These are phyloP conservation scores for Ustilago shanxiensis DNA, from an alignment of 1,284 basidiomycete species.

Conservation along the genomic window DNA sequence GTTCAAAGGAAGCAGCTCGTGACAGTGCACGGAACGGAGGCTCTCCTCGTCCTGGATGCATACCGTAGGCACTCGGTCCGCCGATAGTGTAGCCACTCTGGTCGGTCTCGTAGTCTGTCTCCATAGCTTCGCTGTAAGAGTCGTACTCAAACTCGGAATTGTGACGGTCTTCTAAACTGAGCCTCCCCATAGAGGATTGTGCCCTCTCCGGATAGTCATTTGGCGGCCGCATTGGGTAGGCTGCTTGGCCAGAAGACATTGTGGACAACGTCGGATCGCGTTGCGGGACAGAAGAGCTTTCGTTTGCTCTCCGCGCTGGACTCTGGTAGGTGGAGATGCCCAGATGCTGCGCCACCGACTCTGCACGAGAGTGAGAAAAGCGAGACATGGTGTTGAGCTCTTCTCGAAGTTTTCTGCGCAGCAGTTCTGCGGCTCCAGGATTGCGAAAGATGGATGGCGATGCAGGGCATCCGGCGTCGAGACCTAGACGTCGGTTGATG, in stretches of 20 bases:
- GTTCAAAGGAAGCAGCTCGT: conserved; percentile 35
- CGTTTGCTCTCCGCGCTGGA: conserved; percentile 1
- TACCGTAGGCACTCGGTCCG: background rate
- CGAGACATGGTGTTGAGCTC: conserved; percentile 39
- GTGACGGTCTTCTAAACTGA: conserved; percentile 26
- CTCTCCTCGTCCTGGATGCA: background rate
- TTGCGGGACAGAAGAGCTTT: background rate
- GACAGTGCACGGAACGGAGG: conserved; percentile 16
- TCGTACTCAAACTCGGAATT: background rate
- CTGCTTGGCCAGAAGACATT: conserved; percentile 23
- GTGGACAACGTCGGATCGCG: background rate
- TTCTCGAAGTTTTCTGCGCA: conserved; percentile 23
- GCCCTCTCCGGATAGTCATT: conserved; percentile 9
- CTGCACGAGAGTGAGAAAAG: conserved; percentile 40
- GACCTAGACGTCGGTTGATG: conserved; percentile 43
- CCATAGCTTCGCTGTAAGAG: background rate
- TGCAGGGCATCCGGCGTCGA: conserved; percentile 15
- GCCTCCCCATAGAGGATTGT: conserved; percentile 15
- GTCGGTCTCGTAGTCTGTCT: conserved; percentile 4
- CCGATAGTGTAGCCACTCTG: background rate
- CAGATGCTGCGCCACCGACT: conserved; percentile 29
- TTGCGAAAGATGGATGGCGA: conserved; percentile 32
- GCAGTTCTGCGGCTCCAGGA: conserved; percentile 16
- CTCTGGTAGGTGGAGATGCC: conserved; percentile 8
- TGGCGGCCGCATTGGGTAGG: conserved; percentile 10